Conservation (phyloP, 78 protist species). For the Guillardia theta region DNA sequence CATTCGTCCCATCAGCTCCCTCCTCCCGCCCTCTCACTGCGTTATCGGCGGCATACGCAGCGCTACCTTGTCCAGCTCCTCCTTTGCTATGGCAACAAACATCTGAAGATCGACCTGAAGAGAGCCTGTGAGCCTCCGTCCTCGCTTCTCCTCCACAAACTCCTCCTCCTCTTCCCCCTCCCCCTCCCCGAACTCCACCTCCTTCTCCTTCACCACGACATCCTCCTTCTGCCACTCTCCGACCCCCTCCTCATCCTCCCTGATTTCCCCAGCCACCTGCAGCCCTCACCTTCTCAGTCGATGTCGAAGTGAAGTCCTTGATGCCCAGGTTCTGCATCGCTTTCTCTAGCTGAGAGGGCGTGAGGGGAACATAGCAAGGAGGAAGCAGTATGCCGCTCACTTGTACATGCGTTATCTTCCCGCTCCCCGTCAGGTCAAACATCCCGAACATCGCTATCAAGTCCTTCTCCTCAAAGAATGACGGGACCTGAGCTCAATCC, state of each 20-base stretch:
- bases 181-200: too few species aligned
- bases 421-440: constrained; percentile 28
- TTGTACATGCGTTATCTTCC: not conserved
- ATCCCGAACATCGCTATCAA: constrained; percentile 29
- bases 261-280: too few species aligned
- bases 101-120: not conserved
- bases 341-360: not conserved
- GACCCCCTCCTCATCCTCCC: too few species aligned
- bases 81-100: not conserved
- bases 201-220: too few species aligned
- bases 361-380: not conserved
- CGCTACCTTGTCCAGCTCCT: not conserved
- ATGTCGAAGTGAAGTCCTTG: not conserved
- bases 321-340: not conserved
- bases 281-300: not conserved
- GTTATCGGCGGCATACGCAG: constrained; percentile 29
- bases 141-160: too few species aligned
- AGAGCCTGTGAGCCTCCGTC: too few species aligned
- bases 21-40: too few species aligned
- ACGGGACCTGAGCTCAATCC: not conserved
- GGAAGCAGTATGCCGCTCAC: not conserved
- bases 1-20: too few species aligned
- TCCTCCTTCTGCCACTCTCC: too few species aligned
- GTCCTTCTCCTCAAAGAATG: constrained; percentile 10
- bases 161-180: too few species aligned